Conservation (phyloP, 2,329 filamentous ascomycete species). For the Phaeosphaeria sp. region DNA sequence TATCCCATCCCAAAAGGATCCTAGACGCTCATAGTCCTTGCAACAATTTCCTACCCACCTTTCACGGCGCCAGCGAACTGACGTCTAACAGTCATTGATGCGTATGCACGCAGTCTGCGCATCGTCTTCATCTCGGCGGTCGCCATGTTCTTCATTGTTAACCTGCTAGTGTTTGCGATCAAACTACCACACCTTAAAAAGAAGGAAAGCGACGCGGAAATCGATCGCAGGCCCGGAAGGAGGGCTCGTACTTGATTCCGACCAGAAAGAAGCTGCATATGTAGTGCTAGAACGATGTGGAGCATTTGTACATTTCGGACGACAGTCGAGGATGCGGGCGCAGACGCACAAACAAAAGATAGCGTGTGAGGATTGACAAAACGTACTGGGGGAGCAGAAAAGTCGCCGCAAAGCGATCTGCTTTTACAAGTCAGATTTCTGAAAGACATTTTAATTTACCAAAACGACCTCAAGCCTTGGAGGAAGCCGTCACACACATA, state of each 20-base stretch:
- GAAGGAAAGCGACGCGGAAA: slow-evolving; percentile 17
- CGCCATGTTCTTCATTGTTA: slow-evolving; percentile 57
- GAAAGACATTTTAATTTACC: neutral
- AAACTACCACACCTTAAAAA: slow-evolving; percentile 58
- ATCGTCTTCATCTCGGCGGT: slow-evolving; percentile 54
- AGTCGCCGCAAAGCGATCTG: neutral
- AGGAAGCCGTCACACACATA: neutral
- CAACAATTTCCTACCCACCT: no score
- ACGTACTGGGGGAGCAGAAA: neutral
- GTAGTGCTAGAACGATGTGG: neutral
- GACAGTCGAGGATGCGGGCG: neutral
- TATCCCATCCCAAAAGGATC: no score
- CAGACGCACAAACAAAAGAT: neutral
- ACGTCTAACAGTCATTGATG: slow-evolving; percentile 44
- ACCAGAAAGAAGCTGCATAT: neutral
- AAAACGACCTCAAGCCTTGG: neutral
- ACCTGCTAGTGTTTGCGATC: slow-evolving; percentile 60
- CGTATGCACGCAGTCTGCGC: slow-evolving; percentile 47
- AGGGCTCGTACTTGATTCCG: neutral
- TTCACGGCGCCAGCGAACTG: slow-evolving; percentile 31
- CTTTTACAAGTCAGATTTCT: neutral
- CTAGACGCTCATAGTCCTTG: no score
- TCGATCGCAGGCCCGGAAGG: neutral
- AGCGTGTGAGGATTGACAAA: neutral
- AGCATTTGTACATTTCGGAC: neutral